Conservation (phyloP, 1,284 basidiomycete genomes). For the Pseudozyma sp. region DNA sequence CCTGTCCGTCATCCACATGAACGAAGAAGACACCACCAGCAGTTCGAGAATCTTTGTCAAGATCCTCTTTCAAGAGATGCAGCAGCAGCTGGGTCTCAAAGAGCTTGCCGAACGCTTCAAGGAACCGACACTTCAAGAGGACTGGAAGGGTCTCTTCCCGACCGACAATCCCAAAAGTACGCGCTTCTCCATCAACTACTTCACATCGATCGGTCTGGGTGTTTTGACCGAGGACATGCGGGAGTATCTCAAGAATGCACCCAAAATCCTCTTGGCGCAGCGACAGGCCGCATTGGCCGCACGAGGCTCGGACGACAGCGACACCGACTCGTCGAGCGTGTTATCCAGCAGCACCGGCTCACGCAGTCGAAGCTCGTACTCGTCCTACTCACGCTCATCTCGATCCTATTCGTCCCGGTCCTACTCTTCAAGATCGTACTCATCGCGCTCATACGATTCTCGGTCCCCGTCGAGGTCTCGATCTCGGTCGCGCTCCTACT, state of each 20-base stretch:
- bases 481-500: slow-evolving; percentile 16
- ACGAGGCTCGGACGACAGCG: slow-evolving; percentile 37
- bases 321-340: slow-evolving; percentile 38
- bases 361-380: slow-evolving; percentile 33
- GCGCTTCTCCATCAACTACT: slow-evolving; percentile 95
- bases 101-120: slow-evolving; percentile 82
- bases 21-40: slow-evolving; percentile 96
- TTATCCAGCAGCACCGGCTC: slow-evolving; percentile 38
- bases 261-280: slow-evolving; percentile 89
- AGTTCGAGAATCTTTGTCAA: slow-evolving; percentile 97
- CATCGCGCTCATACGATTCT: slow-evolving; percentile 33
- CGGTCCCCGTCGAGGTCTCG: slow-evolving; percentile 9
- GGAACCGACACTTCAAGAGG: slow-evolving; percentile 73
- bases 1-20: slow-evolving; percentile 87
- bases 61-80: slow-evolving; percentile 93
- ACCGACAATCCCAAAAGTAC: slow-evolving; percentile 96
- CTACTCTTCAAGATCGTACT: slow-evolving; percentile 18
- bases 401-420: slow-evolving; percentile 35
- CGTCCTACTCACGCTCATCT: slow-evolving; percentile 38
- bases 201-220: slow-evolving; percentile 89
- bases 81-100: slow-evolving; percentile 90
- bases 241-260: slow-evolving; percentile 94
- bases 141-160: slow-evolving; percentile 89
- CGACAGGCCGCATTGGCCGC: slow-evolving; percentile 73
- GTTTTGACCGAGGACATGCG: slow-evolving; percentile 94